Evolutionary conservation across 352 stramenopile species (phyloP), one percentile per base, ranked within the genome.

Genomic region (Lagenidium giganteum): DNA sequence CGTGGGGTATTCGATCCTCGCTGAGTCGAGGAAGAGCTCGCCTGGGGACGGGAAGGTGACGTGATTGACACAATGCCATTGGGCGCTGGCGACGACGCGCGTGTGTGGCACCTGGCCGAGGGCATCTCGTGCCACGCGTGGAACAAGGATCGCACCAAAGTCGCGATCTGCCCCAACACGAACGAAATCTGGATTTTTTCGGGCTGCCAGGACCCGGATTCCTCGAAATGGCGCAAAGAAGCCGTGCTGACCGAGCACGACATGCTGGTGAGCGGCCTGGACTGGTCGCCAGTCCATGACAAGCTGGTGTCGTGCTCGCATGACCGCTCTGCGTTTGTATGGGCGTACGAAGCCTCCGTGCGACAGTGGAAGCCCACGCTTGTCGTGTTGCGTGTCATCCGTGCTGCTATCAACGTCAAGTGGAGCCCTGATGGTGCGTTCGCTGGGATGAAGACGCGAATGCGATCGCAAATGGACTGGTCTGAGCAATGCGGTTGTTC

Each of bases 301-400:
- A 85, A 95, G 65, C 82, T 98, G 23, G 93, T 98, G 25, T 97
- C 90, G 20, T 97, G 90, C 69, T 95, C 84, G 33, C 93, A 98
- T 57, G 93, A 98, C 59, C 83, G 90, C 36, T 95, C 93, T 42
- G 92, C 93, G 24, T 98, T 98, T 42, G 93, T 98, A 27, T 98
- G 93, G 93, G 95, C 84, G 31, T 97, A 87, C 50, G 83, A 96
- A 22, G 43, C 67, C 12, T 59, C 74, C n/a, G 82, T 82, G 40
- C 74, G 79, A 21, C 68, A 87, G 55, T 98, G 92, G 92, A 96
- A 96, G 47, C 92, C 88, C 31, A 80, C 78, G 42, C 71, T 97
- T 8, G 89, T 96, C 17, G 85, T 97, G 46, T 57, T 98, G 41
- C 88, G 87, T 40, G 90, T 98, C 47, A 84, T 88, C 35, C 86